phyloP scores from a whole-genome alignment of 371 early-diverging fungal genomes.

The Dipsacomyces acuminosporus region DNA sequence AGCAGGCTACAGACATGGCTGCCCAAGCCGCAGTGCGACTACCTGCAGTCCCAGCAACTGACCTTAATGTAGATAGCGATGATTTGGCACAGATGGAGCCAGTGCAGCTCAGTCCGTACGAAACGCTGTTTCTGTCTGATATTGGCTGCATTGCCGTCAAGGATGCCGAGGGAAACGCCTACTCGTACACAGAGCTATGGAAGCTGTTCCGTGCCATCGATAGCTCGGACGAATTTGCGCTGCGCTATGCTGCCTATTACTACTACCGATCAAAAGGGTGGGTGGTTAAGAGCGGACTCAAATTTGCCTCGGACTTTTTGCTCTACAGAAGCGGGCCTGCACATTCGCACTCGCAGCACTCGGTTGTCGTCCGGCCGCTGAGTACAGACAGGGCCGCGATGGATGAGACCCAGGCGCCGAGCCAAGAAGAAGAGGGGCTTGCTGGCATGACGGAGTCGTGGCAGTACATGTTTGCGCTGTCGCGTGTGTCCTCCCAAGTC shows the following conservation, averaged over 20 bases:
- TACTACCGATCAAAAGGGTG: conserved; percentile 76
- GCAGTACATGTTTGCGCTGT: conserved; percentile 37
- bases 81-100: conserved; percentile 39
- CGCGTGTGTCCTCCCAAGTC: conserved; percentile 30
- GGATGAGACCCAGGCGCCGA: too few species aligned
- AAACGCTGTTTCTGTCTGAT: conserved; percentile 36
- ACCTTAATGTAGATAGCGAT: conserved; percentile 4
- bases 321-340: conserved; percentile 33
- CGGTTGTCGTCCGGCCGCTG: conserved; percentile 27
- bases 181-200: conserved; percentile 16
- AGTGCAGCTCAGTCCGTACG: conserved; percentile 38
- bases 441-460: conserved; percentile 12
- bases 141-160: conserved; percentile 12
- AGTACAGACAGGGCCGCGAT: too few species aligned
- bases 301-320: conserved; percentile 77
- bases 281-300: conserved; percentile 75
- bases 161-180: background rate
- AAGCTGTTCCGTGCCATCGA: conserved; percentile 1
- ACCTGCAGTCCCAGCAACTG: too few species aligned
- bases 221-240: conserved; percentile 16
- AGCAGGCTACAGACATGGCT: background rate
- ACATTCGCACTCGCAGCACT: conserved; percentile 27
- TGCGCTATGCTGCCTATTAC: conserved; percentile 73
- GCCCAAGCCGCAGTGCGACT: conserved; percentile 1
- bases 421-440: background rate